A percentile compares a stretch with the other conserved stretches of the same genome.
phyloP scores from a whole-genome alignment of 2,329 filamentous ascomycete species.

The Aureobasidium sp. region DNA sequence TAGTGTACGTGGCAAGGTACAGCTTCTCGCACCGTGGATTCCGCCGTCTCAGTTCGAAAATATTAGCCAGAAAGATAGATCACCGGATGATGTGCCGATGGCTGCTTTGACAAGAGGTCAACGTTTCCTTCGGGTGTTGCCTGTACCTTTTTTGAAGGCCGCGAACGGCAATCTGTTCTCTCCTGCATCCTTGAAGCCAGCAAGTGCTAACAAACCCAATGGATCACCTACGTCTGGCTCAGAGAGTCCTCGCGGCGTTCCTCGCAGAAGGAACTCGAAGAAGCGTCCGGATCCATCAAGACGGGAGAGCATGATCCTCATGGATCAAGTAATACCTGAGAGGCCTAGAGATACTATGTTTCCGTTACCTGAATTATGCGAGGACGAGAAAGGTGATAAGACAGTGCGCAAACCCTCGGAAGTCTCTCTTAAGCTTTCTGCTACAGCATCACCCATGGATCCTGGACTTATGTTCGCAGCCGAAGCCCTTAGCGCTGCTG shows the following conservation, averaged over 20 bases:
- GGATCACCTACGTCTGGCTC: not conserved
- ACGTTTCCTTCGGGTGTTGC: slow-evolving; percentile 79
- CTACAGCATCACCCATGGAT: slow-evolving; percentile 29
- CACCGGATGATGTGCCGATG: slow-evolving; percentile 48
- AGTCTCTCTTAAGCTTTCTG: slow-evolving; percentile 25
- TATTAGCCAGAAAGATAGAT: slow-evolving; percentile 43
- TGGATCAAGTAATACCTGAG: slow-evolving; percentile 41
- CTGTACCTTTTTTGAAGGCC: slow-evolving; percentile 83
- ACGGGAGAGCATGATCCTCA: slow-evolving; percentile 42
- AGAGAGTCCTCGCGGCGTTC: not conserved
- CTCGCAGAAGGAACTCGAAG: not conserved
- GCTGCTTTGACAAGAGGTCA: slow-evolving; percentile 88
- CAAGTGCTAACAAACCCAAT: slow-evolving; percentile 23
- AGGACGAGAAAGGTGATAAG: slow-evolving; percentile 18
- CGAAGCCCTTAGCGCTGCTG: slow-evolving; percentile 40
- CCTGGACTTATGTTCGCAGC: slow-evolving; percentile 37
- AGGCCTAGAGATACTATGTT: slow-evolving; percentile 26
- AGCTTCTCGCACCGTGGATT: slow-evolving; percentile 93
- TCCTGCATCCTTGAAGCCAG: slow-evolving; percentile 46
- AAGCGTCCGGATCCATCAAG: slow-evolving; percentile 28
- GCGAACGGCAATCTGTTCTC: slow-evolving; percentile 95
- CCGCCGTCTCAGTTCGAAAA: slow-evolving; percentile 87
- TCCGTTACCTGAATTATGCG: slow-evolving; percentile 21
- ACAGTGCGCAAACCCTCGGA: slow-evolving; percentile 21
- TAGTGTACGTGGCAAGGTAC: slow-evolving; percentile 87